Conservation (phyloP, 2,329 filamentous ascomycete genomes). For the Fusarium floridanum region DNA sequence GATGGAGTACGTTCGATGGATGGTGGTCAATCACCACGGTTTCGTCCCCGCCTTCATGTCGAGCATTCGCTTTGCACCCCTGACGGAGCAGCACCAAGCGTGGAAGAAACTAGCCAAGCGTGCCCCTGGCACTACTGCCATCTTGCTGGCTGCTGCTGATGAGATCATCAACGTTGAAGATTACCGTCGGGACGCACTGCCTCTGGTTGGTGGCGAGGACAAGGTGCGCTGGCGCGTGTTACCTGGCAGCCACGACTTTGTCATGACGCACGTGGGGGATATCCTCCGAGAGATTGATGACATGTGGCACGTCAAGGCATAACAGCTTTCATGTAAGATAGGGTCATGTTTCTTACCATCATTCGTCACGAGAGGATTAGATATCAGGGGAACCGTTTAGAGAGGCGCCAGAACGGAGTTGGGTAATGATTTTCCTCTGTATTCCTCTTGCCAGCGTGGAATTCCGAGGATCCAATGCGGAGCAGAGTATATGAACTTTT, state of each 20-base stretch:
- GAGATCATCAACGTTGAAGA: constrained; percentile 65
- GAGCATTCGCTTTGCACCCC: constrained; percentile 66
- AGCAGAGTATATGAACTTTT: constrained; percentile 19
- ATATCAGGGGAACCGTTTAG: not conserved
- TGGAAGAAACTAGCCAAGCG: constrained; percentile 63
- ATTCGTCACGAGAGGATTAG: not conserved
- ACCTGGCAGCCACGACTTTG: constrained; percentile 71
- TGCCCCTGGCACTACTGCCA: constrained; percentile 59
- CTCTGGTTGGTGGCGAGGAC: constrained; percentile 63
- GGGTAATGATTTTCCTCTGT: constrained; percentile 10
- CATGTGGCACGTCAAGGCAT: constrained; percentile 57
- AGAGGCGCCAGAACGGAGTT: constrained; percentile 23
- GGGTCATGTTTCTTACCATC: not conserved
- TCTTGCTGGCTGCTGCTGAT: constrained; percentile 65
- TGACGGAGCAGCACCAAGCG: constrained; percentile 64
- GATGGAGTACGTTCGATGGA: constrained; percentile 68
- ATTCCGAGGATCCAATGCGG: constrained; percentile 19
- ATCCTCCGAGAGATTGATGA: constrained; percentile 62
- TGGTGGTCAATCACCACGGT: constrained; percentile 66
- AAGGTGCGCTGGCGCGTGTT: constrained; percentile 65
- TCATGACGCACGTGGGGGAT: constrained; percentile 65
- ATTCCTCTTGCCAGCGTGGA: constrained; percentile 1
- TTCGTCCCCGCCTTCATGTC: constrained; percentile 73
- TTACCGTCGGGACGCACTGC: constrained; percentile 63
- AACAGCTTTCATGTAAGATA: not conserved